Conservation (phyloP, 306 rosid genomes). For the Vachellia collinsii region DNA sequence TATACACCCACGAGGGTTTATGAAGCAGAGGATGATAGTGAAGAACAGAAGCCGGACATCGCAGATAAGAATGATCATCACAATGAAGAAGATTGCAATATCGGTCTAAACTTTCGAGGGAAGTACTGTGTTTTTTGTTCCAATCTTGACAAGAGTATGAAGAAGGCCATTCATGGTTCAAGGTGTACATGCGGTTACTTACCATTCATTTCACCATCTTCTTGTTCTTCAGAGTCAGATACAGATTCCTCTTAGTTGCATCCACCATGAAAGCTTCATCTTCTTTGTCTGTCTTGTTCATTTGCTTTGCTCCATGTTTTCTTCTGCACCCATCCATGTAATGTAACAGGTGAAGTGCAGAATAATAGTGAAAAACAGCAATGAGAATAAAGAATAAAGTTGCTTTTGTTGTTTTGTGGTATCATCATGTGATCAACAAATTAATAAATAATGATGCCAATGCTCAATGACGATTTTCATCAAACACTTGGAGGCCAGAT, state of each 20-base stretch:
- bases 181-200: conserved; percentile 55
- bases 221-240: conserved; percentile 38
- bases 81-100: conserved; percentile 26
- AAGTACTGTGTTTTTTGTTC: conserved; percentile 71
- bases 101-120: conserved; percentile 40
- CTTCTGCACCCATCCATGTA: neutral
- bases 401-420: no score
- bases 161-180: conserved; percentile 60
- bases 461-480: neutral
- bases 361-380: neutral
- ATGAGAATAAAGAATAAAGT: neutral
- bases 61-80: conserved; percentile 15
- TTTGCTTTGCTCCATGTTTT: neutral
- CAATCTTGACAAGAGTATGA: conserved; percentile 54
- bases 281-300: neutral
- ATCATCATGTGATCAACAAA: neutral
- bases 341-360: neutral
- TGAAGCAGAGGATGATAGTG: conserved; percentile 45
- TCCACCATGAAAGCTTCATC: conserved; percentile 9
- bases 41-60: conserved; percentile 30
- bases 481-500: neutral
- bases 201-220: conserved; percentile 44
- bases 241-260: conserved; percentile 44
- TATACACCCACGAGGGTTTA: conserved; percentile 47
- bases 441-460: neutral